Evolutionary conservation across 2,329 filamentous ascomycete species (phyloP).

Genomic region (Cladosporium oxysporum): DNA sequence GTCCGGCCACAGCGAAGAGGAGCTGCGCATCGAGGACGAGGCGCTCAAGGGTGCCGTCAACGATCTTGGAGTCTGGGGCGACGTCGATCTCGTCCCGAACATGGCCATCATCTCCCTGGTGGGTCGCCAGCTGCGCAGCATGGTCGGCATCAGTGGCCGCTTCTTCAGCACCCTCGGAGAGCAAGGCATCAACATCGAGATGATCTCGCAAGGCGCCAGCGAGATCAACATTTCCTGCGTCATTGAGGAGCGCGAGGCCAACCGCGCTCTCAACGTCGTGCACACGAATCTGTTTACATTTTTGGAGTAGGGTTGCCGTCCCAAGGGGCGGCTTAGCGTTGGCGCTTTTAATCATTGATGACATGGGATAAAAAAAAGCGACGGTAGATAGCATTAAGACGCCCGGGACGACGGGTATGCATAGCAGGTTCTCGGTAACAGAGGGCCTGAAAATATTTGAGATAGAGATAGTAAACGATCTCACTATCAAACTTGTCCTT

Average conservation of each 20-base stretch:
- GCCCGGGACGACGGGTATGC: not conserved
- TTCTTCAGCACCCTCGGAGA: conserved; percentile 96
- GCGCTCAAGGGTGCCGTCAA: conserved; percentile 57
- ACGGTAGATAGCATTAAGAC: not conserved
- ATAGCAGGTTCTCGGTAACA: conserved; percentile 5
- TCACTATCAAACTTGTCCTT: not conserved
- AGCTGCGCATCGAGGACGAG: conserved; percentile 50
- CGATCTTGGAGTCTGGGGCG: conserved; percentile 77
- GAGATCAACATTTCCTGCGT: conserved; percentile 99
- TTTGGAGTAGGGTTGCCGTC: conserved; percentile 61
- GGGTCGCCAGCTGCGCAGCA: conserved; percentile 95
- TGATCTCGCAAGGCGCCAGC: conserved; percentile 98
- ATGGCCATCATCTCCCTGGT: conserved; percentile 97
- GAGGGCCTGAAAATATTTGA: not conserved
- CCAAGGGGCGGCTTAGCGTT: conserved; percentile 16
- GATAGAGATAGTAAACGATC: conserved; percentile 6
- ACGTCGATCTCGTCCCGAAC: conserved; percentile 83
- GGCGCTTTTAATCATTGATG: conserved; percentile 16
- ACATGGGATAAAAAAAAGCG: not conserved
- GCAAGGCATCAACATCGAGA: conserved; percentile 95
- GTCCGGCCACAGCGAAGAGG: conserved; percentile 47
- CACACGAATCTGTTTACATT: conserved; percentile 98
- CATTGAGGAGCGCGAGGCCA: conserved; percentile 86
- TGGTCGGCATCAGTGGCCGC: conserved; percentile 83
- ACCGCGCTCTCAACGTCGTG: conserved; percentile 90